These are phyloP conservation scores for Ettlia oleoabundans DNA, from an alignment of 139 green algal genomes.

Conservation along the genomic window DNA sequence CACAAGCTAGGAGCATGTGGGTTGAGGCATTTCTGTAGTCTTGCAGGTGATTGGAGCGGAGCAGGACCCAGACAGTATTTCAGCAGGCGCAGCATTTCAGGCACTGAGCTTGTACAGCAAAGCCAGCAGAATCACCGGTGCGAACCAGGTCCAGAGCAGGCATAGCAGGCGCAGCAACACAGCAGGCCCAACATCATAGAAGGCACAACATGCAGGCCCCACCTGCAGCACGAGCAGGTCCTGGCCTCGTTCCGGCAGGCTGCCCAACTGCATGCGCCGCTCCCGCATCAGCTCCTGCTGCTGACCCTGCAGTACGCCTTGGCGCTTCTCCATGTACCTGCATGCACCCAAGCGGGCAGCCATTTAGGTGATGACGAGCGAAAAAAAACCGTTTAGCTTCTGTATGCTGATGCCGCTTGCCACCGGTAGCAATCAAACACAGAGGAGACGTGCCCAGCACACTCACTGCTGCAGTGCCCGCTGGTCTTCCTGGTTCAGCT, in stretches of 20 bases:
- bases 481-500: not conserved
- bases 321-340: conserved; percentile 15
- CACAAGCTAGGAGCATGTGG: not conserved
- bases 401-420: too few species aligned
- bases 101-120: too few species aligned
- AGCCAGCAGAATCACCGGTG: too few species aligned
- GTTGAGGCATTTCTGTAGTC: not conserved
- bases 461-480: not conserved
- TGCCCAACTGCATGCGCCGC: not conserved
- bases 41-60: not conserved
- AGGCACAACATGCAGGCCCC: not conserved
- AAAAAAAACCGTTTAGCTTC: not conserved
- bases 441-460: too few species aligned
- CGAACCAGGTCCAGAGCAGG: too few species aligned
- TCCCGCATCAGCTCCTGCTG: conserved; percentile 10
- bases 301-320: not conserved
- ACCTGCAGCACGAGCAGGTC: conserved; percentile 9
- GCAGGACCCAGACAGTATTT: too few species aligned
- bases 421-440: too few species aligned
- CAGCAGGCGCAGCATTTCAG: too few species aligned
- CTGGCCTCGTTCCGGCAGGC: not conserved
- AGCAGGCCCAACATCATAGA: too few species aligned
- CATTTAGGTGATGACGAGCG: not conserved
- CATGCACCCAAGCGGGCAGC: not conserved
- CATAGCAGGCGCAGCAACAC: too few species aligned